Evolutionary conservation across 2,329 filamentous ascomycete species (phyloP).

Genomic region (Acrocalymma vagum): DNA sequence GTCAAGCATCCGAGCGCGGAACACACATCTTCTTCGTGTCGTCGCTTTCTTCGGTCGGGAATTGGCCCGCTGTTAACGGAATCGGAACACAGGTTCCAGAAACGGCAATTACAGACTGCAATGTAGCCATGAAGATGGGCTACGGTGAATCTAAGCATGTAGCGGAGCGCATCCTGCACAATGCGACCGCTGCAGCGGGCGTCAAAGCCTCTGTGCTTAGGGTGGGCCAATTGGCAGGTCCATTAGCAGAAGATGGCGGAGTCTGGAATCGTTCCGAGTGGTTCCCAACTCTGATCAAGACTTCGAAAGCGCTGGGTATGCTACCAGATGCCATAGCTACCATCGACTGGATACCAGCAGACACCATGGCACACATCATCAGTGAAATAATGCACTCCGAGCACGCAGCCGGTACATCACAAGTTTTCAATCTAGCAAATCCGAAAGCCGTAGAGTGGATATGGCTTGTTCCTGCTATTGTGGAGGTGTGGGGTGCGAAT

Average conservation of each 20-base stretch:
- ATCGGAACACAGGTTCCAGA: conserved; percentile 14
- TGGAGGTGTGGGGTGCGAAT: no score
- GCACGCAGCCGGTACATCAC: no score
- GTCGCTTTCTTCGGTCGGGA: conserved; percentile 44
- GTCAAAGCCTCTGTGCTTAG: conserved; percentile 33
- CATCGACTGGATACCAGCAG: conserved; percentile 37
- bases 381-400: no score
- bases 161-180: conserved; percentile 38
- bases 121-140: conserved; percentile 39
- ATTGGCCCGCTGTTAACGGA: conserved; percentile 7
- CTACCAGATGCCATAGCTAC: conserved; percentile 26
- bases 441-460: conserved; percentile 4
- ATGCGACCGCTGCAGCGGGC: conserved; percentile 32
- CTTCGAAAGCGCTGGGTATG: conserved; percentile 23
- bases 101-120: conserved; percentile 30
- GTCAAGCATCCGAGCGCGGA: conserved; percentile 3
- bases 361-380: no score
- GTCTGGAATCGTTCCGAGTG: conserved; percentile 37
- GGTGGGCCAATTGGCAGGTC: conserved; percentile 42
- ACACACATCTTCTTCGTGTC: conserved; percentile 49
- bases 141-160: conserved; percentile 51
- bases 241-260: conserved; percentile 19
- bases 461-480: conserved; percentile 4
- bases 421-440: conserved; percentile 9
- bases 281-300: conserved; percentile 35